Conservation (phyloP, 2,329 filamentous ascomycete genomes). For the Penicillium oxalicum region DNA sequence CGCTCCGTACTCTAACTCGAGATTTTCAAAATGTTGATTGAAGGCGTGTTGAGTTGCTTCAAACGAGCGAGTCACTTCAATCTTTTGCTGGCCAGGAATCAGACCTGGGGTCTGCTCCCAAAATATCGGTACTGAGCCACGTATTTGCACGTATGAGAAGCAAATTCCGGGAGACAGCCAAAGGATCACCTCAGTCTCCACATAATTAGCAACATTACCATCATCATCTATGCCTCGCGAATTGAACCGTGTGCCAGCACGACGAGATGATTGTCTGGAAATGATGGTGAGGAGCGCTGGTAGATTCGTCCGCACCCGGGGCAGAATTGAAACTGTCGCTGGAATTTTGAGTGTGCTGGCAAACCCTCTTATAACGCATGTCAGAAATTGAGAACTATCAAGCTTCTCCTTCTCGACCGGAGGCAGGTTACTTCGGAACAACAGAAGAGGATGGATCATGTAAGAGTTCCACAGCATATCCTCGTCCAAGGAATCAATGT, state of each 20-base stretch:
- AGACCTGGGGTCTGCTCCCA: slow-evolving; percentile 92
- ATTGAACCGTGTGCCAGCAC: slow-evolving; percentile 93
- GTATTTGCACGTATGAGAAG: slow-evolving; percentile 89
- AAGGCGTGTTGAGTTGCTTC: slow-evolving; percentile 94
- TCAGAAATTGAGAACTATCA: slow-evolving; percentile 83
- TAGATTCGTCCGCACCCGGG: slow-evolving; percentile 59
- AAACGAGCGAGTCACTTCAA: slow-evolving; percentile 76
- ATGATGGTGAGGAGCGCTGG: slow-evolving; percentile 84
- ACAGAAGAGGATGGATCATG: slow-evolving; percentile 89
- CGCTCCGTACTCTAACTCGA: slow-evolving; percentile 80
- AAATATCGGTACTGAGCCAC: slow-evolving; percentile 90
- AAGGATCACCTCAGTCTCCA: slow-evolving; percentile 93
- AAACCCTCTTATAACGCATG: slow-evolving; percentile 89
- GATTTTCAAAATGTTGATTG: slow-evolving; percentile 85
- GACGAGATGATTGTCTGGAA: slow-evolving; percentile 80
- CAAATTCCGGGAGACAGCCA: slow-evolving; percentile 71
- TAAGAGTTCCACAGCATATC: slow-evolving; percentile 97
- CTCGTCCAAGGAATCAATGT: slow-evolving; percentile 87
- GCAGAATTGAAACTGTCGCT: slow-evolving; percentile 65
- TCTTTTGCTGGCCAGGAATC: slow-evolving; percentile 89
- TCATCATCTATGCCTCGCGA: slow-evolving; percentile 96
- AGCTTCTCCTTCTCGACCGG: slow-evolving; percentile 68
- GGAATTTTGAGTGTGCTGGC: slow-evolving; percentile 82
- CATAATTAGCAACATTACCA: slow-evolving; percentile 95
- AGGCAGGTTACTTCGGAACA: slow-evolving; percentile 78